Conservation (phyloP, 2,329 filamentous ascomycete genomes). For the Aspergillus alliaceus region DNA sequence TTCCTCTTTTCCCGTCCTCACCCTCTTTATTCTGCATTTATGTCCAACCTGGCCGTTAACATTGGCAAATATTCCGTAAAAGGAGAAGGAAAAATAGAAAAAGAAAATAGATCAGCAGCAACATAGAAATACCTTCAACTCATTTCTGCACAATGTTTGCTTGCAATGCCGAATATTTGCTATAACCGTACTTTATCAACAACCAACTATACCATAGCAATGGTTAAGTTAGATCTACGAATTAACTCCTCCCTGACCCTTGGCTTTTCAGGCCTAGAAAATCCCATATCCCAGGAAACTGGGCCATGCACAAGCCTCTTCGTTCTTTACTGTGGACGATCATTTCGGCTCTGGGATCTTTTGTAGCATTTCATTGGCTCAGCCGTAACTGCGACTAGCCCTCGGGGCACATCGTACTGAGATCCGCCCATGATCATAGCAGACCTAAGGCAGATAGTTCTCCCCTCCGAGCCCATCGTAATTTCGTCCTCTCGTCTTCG, state of each 20-base stretch:
- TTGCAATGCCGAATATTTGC: not conserved
- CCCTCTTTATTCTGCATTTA: not conserved
- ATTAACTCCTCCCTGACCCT: not conserved
- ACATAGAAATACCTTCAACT: not conserved
- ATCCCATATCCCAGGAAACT: constrained; percentile 10
- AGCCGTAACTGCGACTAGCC: constrained; percentile 4
- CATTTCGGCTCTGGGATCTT: constrained; percentile 4
- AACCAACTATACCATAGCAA: not conserved
- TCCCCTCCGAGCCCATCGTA: constrained; percentile 7
- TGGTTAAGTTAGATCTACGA: not conserved
- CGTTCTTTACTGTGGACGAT: constrained; percentile 10
- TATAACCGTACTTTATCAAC: not conserved
- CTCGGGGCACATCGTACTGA: constrained; percentile 15
- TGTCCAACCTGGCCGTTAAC: not conserved
- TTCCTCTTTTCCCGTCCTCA: not conserved
- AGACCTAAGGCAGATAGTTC: not conserved
- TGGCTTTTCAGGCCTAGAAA: not conserved
- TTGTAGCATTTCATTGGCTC: constrained; percentile 8
- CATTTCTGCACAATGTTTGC: not conserved
- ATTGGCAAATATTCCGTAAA: not conserved
- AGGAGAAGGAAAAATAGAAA: not conserved
- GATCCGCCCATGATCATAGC: constrained; percentile 15
- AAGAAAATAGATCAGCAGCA: not conserved
- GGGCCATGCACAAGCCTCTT: constrained; percentile 17
- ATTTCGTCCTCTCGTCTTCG: constrained; percentile 5